Percentiles rank a stretch among this genome's conserved stretches.
Evolutionary conservation across 805 yeast genomes (phyloP).

Genomic region (Metschnikowia orientalis): DNA sequence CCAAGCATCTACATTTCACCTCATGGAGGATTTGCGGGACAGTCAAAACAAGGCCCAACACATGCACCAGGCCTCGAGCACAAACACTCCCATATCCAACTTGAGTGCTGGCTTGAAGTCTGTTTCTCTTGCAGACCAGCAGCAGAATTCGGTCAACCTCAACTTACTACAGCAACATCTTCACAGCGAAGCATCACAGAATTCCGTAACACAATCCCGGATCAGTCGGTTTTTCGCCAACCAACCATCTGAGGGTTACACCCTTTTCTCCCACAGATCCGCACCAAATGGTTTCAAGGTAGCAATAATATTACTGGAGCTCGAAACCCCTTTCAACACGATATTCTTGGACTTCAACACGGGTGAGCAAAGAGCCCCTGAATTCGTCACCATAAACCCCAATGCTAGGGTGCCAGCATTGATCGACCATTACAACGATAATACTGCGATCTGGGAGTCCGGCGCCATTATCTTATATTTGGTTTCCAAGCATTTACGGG

Average conservation of each 20-base stretch:
- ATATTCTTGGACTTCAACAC: conserved; percentile 79
- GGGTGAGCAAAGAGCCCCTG: conserved; percentile 92
- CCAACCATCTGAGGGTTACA: conserved; percentile 77
- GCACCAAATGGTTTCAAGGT: conserved; percentile 97
- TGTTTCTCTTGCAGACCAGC: conserved; percentile 40
- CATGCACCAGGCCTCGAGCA: too few species aligned
- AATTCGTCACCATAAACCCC: conserved; percentile 89
- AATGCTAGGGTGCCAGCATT: conserved; percentile 94
- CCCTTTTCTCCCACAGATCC: conserved; percentile 75
- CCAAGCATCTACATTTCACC: too few species aligned
- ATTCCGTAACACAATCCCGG: conserved; percentile 46
- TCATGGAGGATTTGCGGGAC: too few species aligned
- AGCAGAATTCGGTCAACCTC: conserved; percentile 39
- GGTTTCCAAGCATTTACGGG: conserved; percentile 62
- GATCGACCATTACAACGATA: conserved; percentile 79
- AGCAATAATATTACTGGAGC: conserved; percentile 82
- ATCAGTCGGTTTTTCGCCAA: conserved; percentile 68
- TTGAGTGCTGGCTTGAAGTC: conserved; percentile 44
- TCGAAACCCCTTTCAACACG: conserved; percentile 73
- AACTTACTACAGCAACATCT: conserved; percentile 43
- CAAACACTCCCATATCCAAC: conserved; percentile 35
- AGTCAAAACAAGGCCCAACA: too few species aligned
- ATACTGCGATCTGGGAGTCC: conserved; percentile 87
- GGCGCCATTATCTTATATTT: conserved; percentile 87
- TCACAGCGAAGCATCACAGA: conserved; percentile 35